These are phyloP conservation scores for Alternaria incomplexa DNA, from an alignment of 2,329 filamentous ascomycete genomes.

Conservation along the genomic window DNA sequence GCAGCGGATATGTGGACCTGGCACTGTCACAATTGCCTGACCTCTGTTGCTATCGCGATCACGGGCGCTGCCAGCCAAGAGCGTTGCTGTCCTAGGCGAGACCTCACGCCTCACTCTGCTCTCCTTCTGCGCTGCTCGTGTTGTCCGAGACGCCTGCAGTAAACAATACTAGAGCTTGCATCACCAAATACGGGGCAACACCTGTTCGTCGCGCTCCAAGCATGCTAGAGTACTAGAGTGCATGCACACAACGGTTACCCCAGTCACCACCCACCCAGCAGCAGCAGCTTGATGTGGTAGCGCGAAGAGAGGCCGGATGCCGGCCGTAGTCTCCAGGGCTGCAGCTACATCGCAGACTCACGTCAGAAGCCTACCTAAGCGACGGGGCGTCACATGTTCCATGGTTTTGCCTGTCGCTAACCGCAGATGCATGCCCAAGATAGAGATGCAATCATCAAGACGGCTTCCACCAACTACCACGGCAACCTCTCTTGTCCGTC, in stretches of 20 bases:
- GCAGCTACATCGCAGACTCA: background rate
- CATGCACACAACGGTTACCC: conserved; percentile 7
- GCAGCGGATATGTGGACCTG: background rate
- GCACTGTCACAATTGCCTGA: background rate
- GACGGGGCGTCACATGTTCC: conserved; percentile 1
- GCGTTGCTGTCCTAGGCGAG: background rate
- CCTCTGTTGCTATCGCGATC: background rate
- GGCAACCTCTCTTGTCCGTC: background rate
- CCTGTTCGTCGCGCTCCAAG: conserved; percentile 4
- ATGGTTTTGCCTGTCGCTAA: background rate
- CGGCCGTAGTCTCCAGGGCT: conserved; percentile 4
- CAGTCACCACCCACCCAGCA: background rate
- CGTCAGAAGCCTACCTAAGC: conserved; percentile 2
- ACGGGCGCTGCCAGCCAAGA: background rate
- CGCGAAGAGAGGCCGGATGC: conserved; percentile 5
- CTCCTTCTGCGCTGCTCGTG: background rate
- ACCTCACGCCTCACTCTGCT: background rate
- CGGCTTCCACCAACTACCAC: background rate
- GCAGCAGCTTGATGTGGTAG: background rate
- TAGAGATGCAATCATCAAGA: background rate
- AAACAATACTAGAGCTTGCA: background rate
- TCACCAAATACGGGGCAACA: conserved; percentile 11
- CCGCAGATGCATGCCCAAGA: background rate
- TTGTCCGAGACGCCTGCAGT: background rate
- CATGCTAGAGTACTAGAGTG: conserved; percentile 7